Evolutionary conservation across 1,139 yeast genomes (phyloP).

Genomic region (Pichia sp.): DNA sequence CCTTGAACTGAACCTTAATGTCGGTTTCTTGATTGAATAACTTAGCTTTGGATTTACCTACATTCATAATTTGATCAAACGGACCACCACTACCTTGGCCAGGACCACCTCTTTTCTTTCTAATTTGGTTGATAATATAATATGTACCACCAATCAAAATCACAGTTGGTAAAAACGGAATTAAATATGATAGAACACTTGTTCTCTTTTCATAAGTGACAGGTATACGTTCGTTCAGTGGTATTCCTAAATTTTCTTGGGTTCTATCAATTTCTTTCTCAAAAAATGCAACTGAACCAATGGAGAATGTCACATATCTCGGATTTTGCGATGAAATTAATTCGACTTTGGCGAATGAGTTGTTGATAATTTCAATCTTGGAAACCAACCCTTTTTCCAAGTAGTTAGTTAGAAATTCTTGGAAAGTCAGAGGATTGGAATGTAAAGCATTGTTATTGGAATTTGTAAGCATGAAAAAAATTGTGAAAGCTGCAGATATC

Average conservation of each 20-base stretch:
- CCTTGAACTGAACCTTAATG: slow-evolving; percentile 64
- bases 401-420: slow-evolving; percentile 79
- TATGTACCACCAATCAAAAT: slow-evolving; percentile 80
- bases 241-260: slow-evolving; percentile 60
- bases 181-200: slow-evolving; percentile 48
- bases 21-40: slow-evolving; percentile 64
- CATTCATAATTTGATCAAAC: slow-evolving; percentile 56
- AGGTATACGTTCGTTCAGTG: slow-evolving; percentile 65
- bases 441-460: slow-evolving; percentile 6
- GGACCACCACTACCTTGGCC: slow-evolving; percentile 53
- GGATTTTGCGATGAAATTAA: slow-evolving; percentile 40
- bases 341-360: slow-evolving; percentile 71
- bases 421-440: slow-evolving; percentile 29
- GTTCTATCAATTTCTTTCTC: slow-evolving; percentile 74
- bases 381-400: slow-evolving; percentile 80
- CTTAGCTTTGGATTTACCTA: slow-evolving; percentile 77
- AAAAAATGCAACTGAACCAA: slow-evolving; percentile 89
- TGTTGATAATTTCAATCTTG: slow-evolving; percentile 67
- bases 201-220: slow-evolving; percentile 73
- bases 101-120: slow-evolving; percentile 22
- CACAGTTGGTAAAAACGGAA: slow-evolving; percentile 79
- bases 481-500: slow-evolving; percentile 12
- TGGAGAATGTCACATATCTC: slow-evolving; percentile 50
- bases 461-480: slow-evolving; percentile 6
- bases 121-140: slow-evolving; percentile 41